Conservation (phyloP, 2,329 filamentous ascomycete species). For the Beauveria sp. region DNA sequence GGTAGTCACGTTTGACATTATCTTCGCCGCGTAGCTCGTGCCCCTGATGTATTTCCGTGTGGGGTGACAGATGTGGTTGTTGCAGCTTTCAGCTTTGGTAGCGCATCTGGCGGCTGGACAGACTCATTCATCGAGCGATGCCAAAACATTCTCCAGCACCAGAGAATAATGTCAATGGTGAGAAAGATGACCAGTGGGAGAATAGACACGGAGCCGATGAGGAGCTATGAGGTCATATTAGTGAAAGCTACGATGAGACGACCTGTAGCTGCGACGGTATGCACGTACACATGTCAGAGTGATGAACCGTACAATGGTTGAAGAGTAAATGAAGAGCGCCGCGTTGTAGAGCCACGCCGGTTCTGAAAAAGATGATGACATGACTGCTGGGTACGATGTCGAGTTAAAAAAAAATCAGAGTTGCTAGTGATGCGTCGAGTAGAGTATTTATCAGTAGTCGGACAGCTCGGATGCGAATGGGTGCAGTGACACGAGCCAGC, state of each 20-base stretch:
- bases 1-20: neutral
- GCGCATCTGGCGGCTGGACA: neutral
- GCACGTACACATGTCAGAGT: slow-evolving; percentile 2
- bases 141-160: slow-evolving; percentile 40
- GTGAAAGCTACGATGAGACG: neutral
- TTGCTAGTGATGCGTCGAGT: neutral
- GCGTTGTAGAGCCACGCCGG: slow-evolving; percentile 3
- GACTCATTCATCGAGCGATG: neutral
- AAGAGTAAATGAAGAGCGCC: neutral
- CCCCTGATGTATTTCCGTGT: neutral
- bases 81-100: neutral
- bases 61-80: neutral
- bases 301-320: neutral
- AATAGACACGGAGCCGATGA: slow-evolving; percentile 38
- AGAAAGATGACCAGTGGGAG: slow-evolving; percentile 41
- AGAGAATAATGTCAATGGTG: slow-evolving; percentile 43
- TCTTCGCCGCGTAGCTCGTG: slow-evolving; percentile 5
- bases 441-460: neutral
- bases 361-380: neutral
- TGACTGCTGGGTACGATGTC: neutral
- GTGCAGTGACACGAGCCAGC: neutral
- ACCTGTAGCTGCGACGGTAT: no score
- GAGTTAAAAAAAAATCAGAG: neutral
- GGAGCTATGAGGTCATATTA: neutral
- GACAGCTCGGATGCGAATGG: neutral